Percentiles rank a stretch among this genome's conserved stretches.
Evolutionary conservation across 1,284 basidiomycete genomes (phyloP).

Genomic region (Austropuccinia psidii): DNA sequence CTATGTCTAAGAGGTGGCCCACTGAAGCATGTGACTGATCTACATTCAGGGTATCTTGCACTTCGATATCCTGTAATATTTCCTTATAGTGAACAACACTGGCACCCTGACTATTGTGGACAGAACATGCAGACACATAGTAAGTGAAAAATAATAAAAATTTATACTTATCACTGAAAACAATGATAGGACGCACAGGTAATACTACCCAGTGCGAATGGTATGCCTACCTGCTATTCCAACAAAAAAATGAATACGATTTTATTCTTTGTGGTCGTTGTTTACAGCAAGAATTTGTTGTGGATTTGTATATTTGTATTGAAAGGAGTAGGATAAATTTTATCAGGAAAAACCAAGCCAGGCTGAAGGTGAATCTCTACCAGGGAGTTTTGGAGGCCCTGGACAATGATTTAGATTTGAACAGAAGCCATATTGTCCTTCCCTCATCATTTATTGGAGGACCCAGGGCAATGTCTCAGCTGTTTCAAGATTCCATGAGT

Average conservation of each 20-base stretch:
- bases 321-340: neutral
- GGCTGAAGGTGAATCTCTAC: neutral
- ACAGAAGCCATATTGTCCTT: constrained; percentile 49
- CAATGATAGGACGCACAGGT: neutral
- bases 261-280: neutral
- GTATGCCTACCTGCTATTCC: neutral
- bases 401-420: constrained; percentile 41
- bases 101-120: too few relatives aligned
- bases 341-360: neutral
- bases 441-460: constrained; percentile 51
- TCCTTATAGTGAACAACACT: too few relatives aligned
- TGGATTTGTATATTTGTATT: neutral
- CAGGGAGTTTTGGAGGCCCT: neutral
- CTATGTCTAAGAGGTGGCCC: too few relatives aligned
- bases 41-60: too few relatives aligned
- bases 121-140: too few relatives aligned
- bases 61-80: too few relatives aligned
- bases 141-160: too few relatives aligned
- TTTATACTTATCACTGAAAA: too few relatives aligned
- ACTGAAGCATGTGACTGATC: too few relatives aligned
- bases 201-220: neutral
- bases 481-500: constrained; percentile 52
- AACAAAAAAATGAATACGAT: too few relatives aligned
- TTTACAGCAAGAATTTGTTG: neutral
- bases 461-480: constrained; percentile 50